These are phyloP conservation scores for Trichoderma afroharzianum DNA, from an alignment of 2,329 filamentous ascomycete species.

Conservation along the genomic window DNA sequence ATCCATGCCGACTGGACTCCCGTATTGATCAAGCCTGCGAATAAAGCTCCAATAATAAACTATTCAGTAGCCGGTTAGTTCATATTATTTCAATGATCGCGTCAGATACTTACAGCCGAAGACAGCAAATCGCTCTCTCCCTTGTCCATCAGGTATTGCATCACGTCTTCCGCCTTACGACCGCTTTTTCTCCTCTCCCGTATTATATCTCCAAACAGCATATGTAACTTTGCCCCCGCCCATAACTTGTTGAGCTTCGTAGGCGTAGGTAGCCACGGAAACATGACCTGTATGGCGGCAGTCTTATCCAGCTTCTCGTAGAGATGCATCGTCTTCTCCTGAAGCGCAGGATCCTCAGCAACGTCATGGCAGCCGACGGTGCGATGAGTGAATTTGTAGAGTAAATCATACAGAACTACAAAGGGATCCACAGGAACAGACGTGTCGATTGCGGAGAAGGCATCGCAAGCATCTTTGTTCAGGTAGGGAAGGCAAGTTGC, in stretches of 20 bases:
- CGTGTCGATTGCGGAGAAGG: neutral
- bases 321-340: conserved; percentile 40
- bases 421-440: conserved; percentile 44
- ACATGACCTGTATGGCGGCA: conserved; percentile 46
- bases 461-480: conserved; percentile 36
- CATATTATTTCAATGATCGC: fast-evolving
- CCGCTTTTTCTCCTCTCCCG: conserved; percentile 42
- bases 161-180: conserved; percentile 43
- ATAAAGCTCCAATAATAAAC: conserved; percentile 52
- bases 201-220: conserved; percentile 46
- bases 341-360: conserved; percentile 41
- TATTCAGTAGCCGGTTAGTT: conserved; percentile 19
- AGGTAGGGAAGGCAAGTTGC: conserved; percentile 39
- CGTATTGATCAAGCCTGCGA: conserved; percentile 55
- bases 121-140: conserved; percentile 44
- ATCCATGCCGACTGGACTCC: conserved; percentile 54
- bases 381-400: conserved; percentile 57
- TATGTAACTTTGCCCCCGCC: conserved; percentile 45
- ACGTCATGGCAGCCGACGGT: conserved; percentile 52
- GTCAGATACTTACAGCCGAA: conserved; percentile 34
- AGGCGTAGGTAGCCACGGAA: conserved; percentile 48
- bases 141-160: conserved; percentile 52
- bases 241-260: conserved; percentile 41
- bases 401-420: conserved; percentile 47
- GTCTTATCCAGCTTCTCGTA: conserved; percentile 46